phyloP scores from a whole-genome alignment of 305 asterid species.

The Solanum hybrid region DNA sequence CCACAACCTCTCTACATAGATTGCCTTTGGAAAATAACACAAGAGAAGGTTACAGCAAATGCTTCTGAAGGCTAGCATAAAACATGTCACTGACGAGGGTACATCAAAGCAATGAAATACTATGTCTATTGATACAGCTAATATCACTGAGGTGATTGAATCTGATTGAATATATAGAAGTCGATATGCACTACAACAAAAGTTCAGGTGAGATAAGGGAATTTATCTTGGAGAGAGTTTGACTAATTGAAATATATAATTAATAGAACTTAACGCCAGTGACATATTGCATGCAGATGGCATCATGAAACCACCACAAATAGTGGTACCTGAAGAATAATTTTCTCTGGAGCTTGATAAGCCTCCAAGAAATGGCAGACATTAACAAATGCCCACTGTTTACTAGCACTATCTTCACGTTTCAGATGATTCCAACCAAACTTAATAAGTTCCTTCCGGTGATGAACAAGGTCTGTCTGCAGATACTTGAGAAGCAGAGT shows the following conservation, averaged over 20 bases:
- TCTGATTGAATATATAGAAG: neutral
- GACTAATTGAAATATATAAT: neutral
- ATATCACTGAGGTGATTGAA: neutral
- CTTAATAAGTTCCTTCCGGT: constrained; percentile 92
- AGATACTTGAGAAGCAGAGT: constrained; percentile 96
- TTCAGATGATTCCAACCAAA: constrained; percentile 99
- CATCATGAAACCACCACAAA: constrained; percentile 4
- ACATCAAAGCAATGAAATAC: neutral
- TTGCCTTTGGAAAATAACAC: neutral
- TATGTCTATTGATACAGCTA: neutral
- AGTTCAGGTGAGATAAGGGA: neutral
- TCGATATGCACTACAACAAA: neutral
- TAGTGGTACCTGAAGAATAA: constrained; percentile 79
- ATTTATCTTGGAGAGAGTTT: neutral
- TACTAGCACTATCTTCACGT: constrained; percentile 99
- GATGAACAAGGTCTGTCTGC: constrained; percentile 93
- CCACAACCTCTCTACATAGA: neutral
- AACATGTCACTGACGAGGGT: neutral
- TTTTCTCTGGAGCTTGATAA: constrained; percentile 99
- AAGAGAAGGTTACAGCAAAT: neutral
- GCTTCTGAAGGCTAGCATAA: neutral
- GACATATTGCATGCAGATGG: constrained; percentile 1
- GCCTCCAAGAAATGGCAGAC: constrained; percentile 99
- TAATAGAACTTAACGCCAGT: neutral
- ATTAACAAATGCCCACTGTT: constrained; percentile 99